Conservation (phyloP, 2,329 filamentous ascomycete genomes). For the Fusarium abutilonis region DNA sequence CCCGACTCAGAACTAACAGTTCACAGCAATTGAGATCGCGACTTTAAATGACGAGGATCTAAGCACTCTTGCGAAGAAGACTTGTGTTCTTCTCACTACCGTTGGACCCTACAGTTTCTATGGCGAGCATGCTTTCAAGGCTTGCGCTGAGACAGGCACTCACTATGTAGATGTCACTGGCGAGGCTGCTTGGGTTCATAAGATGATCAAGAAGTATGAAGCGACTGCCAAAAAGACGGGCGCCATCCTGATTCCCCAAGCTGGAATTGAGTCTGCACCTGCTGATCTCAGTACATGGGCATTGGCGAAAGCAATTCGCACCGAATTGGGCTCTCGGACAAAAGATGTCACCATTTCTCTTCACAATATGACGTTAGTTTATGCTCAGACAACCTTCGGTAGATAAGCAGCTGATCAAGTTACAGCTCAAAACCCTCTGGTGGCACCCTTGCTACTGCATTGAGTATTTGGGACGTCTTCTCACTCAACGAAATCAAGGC, state of each 20-base stretch:
- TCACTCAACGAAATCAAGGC: conserved; percentile 58
- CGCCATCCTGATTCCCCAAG: conserved; percentile 69
- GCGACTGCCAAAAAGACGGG: conserved; percentile 61
- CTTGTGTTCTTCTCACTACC: conserved; percentile 65
- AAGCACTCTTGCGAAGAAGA: conserved; percentile 62
- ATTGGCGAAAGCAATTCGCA: conserved; percentile 61
- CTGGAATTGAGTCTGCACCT: conserved; percentile 70
- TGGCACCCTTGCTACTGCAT: conserved; percentile 73
- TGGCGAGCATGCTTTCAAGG: conserved; percentile 68
- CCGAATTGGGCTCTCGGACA: conserved; percentile 60
- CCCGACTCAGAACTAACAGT: not conserved
- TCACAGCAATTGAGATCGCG: conserved; percentile 62
- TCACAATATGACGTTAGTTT: conserved; percentile 53
- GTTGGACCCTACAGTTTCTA: conserved; percentile 68
- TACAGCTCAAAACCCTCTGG: conserved; percentile 61
- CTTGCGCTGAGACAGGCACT: conserved; percentile 69
- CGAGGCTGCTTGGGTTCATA: conserved; percentile 65
- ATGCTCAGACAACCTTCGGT: not conserved
- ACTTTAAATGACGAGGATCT: conserved; percentile 59
- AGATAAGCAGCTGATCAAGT: conserved; percentile 12
- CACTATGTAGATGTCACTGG: conserved; percentile 73
- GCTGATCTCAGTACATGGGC: conserved; percentile 68
- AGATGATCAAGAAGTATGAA: conserved; percentile 70
- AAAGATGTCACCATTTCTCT: conserved; percentile 65
- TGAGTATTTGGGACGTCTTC: conserved; percentile 67